Percentiles rank a stretch among this genome's conserved stretches.
Conservation (phyloP, 2,329 filamentous ascomycete species). For the Colletotrichum sp. region DNA sequence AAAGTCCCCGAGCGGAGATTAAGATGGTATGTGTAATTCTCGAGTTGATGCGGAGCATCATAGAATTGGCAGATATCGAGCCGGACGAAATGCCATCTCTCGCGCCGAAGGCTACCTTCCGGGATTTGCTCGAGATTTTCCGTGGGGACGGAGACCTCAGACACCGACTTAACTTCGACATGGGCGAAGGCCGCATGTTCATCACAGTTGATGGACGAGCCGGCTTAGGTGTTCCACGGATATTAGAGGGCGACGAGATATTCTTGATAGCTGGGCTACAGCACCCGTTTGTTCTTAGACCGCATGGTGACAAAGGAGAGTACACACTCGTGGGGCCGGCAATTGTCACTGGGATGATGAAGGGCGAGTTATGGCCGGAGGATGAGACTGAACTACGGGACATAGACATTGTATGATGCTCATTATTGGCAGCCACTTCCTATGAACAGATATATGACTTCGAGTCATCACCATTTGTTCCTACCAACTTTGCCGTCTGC, state of each 20-base stretch:
- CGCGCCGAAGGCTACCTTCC: too few species aligned
- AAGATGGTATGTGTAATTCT: too few species aligned
- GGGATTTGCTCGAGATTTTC: too few species aligned
- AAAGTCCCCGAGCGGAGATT: too few species aligned
- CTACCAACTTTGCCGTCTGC: background rate
- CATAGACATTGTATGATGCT: background rate
- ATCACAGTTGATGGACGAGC: rapidly evolving
- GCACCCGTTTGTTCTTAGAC: background rate
- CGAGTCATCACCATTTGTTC: background rate
- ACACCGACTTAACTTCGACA: too few species aligned
- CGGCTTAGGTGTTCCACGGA: rapidly evolving
- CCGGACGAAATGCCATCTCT: too few species aligned
- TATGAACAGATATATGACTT: background rate
- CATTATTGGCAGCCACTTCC: background rate
- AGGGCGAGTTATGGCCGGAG: background rate
- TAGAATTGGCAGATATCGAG: too few species aligned
- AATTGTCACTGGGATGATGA: background rate
- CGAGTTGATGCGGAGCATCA: too few species aligned
- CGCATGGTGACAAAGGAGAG: background rate
- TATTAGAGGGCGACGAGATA: background rate
- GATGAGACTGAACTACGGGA: background rate
- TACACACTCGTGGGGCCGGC: background rate
- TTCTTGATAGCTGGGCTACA: rapidly evolving
- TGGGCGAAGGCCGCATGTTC: background rate
- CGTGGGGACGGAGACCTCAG: too few species aligned